Conservation (phyloP, 148 eudicot species). For the Camellia lanceoleosa region DNA sequence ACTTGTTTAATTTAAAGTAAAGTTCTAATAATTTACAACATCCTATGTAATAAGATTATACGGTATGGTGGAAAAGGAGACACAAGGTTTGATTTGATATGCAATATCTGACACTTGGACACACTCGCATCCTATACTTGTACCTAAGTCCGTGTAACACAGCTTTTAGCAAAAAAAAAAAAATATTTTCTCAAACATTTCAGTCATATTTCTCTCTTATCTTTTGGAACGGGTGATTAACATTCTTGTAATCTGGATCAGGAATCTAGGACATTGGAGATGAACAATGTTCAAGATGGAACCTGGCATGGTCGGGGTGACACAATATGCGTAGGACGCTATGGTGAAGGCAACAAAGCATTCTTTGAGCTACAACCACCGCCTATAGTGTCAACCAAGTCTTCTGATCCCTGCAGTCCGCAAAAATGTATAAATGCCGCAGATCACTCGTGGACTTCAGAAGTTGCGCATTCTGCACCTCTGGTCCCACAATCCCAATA, state of each 20-base stretch:
- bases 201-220: not conserved
- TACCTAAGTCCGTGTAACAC: too few species aligned
- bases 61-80: too few species aligned
- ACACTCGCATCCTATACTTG: too few species aligned
- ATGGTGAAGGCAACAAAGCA: constrained; percentile 48
- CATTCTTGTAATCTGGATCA: constrained; percentile 22
- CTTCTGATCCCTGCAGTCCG: constrained; percentile 20
- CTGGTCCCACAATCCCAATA: constrained; percentile 8
- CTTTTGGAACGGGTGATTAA: not conserved
- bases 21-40: too few species aligned
- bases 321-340: constrained; percentile 71
- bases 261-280: constrained; percentile 93
- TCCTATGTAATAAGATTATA: too few species aligned
- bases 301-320: constrained; percentile 95
- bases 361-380: constrained; percentile 60
- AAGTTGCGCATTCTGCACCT: constrained; percentile 17
- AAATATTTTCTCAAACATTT: not conserved
- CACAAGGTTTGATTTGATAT: too few species aligned
- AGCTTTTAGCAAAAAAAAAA: too few species aligned
- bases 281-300: constrained; percentile 93
- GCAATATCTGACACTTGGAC: too few species aligned
- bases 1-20: too few species aligned
- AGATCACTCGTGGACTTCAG: not conserved
- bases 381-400: constrained; percentile 41
- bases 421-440: constrained; percentile 5